phyloP scores from a whole-genome alignment of 257 asterid species.

The Solanum chaucha region DNA sequence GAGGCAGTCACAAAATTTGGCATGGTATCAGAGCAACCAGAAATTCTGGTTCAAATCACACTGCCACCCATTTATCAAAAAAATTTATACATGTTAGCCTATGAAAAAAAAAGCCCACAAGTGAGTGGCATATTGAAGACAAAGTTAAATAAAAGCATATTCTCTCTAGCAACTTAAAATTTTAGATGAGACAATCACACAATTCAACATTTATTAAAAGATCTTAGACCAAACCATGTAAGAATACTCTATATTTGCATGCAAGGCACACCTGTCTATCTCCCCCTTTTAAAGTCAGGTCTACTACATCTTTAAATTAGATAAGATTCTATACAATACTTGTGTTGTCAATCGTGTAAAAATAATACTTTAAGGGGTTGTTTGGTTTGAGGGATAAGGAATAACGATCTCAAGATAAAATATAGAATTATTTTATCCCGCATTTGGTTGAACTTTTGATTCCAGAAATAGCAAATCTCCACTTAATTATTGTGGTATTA shows the following conservation, averaged over 20 bases:
- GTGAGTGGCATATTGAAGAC: background rate
- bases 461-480: background rate
- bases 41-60: background rate
- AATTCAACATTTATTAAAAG: background rate
- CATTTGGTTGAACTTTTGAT: background rate
- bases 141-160: background rate
- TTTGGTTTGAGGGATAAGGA: background rate
- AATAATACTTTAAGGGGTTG: background rate
- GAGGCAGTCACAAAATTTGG: background rate
- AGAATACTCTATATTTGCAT: background rate
- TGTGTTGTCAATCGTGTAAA: background rate
- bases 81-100: background rate
- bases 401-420: background rate
- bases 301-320: background rate
- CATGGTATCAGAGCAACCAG: background rate
- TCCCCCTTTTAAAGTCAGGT: background rate
- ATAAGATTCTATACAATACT: background rate
- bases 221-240: background rate
- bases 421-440: background rate
- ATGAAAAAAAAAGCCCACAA: background rate
- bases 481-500: background rate
- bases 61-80: background rate
- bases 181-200: background rate
- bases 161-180: background rate
- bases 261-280: background rate